Base-by-base conservation (phyloP, 1,139 yeast species). In the Kluyveromyces sp. region DNA sequence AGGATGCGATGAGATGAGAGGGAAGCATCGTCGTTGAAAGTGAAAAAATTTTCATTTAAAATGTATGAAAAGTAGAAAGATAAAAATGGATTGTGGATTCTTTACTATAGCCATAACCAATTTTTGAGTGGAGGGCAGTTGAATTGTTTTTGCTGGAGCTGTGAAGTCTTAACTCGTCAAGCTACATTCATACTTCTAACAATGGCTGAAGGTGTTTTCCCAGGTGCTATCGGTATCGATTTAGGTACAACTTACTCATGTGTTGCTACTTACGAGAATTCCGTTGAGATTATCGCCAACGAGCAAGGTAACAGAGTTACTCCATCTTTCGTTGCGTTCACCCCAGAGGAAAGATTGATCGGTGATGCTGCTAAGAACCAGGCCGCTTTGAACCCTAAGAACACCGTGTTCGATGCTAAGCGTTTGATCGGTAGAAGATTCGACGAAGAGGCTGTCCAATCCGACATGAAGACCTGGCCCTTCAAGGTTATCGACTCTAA, bases 161-260 rank as follows among this genome's bases (percentile, higher is more conserved):
- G n/a, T n/a, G n/a, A n/a, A n/a, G n/a, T n/a, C n/a, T 26, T 7
- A 25, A 51, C 53, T 45, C 57, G 55, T 52, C 43, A 46, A 49
- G 48, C 49, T 45, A 43, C 46, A 40, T 43, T 42, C 48, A 44
- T 45, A 50, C 43, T 46, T 38, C 44, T 42, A 49, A 77, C 70
- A 70, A 83, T 83, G 89, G 86, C 89, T 82, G 96, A 89, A 82
- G 96, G 96, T 84, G 94, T 89, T 78, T 89, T 85, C 85, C 94
- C 89, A 82, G 95, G 95, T 82, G 97, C 97, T 77, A 88, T 89
- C 77, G 97, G 98, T 81, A 89, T 89, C 87, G 96, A 87, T 83
- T 83, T 87, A 77, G 96, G 95, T 79, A 86, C 95, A 64, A 84
- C 94, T 63, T 84, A 86, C 83, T 86, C 95, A 57, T 86, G 95